Evolutionary conservation across 805 yeast species (phyloP), one percentile per base, ranked within the genome.

Genomic region (Priceomyces melissophilus): DNA sequence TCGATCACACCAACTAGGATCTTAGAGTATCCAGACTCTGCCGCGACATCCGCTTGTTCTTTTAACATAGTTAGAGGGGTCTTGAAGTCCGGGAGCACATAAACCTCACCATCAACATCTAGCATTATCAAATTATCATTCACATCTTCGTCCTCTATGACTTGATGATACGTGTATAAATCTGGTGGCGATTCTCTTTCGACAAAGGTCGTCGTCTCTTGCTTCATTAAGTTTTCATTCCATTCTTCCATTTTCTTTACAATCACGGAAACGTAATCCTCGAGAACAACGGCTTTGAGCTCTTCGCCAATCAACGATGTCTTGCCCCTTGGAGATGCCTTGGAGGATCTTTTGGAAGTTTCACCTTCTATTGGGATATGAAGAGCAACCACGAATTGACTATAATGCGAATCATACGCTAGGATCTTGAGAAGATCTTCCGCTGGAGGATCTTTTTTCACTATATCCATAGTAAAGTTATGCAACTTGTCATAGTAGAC

Each of bases 11-110:
- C 93, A 10, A 82, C 81, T 27, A 88, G 68, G 20, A 88, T 84
- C 47, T 82, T 76, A 5, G 89, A 87, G 60, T 86, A 89, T 3
- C 87, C 87, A 3, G 91, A 80, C 26, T 84, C 90, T 0, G 89
- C 86, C 0, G 95, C 93, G 5, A 85, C 90, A 46, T 85, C 95
- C 11, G 87, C 82, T 59, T 89, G 96, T 55, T 88, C 96, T n/a
- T 83, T 81, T 43, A 88, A 78, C 82, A 88, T 84, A 46, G 85
- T 79, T 58, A 86, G 81, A 23, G 89, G 82, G 3, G 84, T 82
- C 45, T 81, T 83, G 39, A 88, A 84, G 41, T 88, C 93, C 41
- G 87, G 87, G 41, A 88, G 65, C 17, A 82, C 87, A 38, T 71
- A 71, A 2, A 67, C 71, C 11, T 76, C 67, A 10, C 79, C 77